Conservation (phyloP, 805 yeast genomes). For the Aciculoconidium aculeatum region DNA sequence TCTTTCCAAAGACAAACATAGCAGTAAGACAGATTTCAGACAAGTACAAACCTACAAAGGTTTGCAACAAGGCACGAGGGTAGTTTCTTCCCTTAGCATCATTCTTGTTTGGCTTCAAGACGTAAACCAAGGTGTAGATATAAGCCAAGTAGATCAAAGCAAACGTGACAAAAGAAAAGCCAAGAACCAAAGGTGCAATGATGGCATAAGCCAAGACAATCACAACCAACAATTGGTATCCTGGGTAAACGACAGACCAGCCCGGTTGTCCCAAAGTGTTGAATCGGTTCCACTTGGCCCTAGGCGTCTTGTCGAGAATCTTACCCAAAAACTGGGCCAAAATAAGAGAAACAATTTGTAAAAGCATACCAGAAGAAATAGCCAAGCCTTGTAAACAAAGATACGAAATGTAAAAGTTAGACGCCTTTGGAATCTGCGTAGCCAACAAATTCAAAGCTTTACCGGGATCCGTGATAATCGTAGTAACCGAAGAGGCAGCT, state of each 20-base stretch:
- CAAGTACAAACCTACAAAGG: constrained; percentile 65
- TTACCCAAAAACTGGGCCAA: constrained; percentile 66
- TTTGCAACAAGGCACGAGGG: constrained; percentile 65
- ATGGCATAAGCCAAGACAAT: constrained; percentile 72
- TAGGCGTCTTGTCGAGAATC: constrained; percentile 79
- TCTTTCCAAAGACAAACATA: constrained; percentile 67
- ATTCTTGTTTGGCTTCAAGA: constrained; percentile 45
- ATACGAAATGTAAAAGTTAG: constrained; percentile 23
- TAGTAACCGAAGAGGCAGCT: constrained; percentile 23
- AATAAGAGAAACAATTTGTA: constrained; percentile 46
- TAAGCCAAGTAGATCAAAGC: constrained; percentile 55
- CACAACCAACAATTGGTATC: constrained; percentile 66
- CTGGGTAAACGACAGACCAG: constrained; percentile 83
- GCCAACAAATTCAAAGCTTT: constrained; percentile 17
- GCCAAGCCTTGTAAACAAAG: constrained; percentile 22
- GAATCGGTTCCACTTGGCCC: constrained; percentile 82
- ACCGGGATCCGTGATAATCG: constrained; percentile 9
- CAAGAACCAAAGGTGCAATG: constrained; percentile 68
- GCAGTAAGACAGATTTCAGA: constrained; percentile 67
- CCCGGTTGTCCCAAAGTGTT: constrained; percentile 58
- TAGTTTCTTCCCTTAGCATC: constrained; percentile 72
- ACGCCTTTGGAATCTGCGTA: constrained; percentile 18
- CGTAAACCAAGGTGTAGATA: constrained; percentile 59
- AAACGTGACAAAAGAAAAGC: constrained; percentile 58
- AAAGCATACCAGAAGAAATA: constrained; percentile 17